Percentiles rank a stretch among this genome's conserved stretches.
Conservation (phyloP, 768 basidiomycete species). For the Tylopilus vinaceipallidus region DNA sequence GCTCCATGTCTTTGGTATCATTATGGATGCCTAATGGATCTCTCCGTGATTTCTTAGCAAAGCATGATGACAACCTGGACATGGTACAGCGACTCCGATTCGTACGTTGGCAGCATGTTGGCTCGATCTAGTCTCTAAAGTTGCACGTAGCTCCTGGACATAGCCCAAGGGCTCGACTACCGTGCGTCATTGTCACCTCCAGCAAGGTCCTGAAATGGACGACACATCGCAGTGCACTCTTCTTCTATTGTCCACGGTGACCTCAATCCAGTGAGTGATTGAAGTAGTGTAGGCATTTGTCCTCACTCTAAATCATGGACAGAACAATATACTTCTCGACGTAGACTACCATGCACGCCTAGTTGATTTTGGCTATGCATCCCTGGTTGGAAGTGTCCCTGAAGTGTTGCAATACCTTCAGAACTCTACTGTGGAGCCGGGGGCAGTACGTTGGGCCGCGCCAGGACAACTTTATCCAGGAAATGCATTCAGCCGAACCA, state of each 20-base stretch:
- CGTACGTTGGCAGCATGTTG: no score
- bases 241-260: no score
- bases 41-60: no score
- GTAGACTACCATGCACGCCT: constrained; percentile 33
- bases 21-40: no score
- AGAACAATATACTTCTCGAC: constrained; percentile 16
- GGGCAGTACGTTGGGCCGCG: constrained; percentile 44
- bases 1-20: no score
- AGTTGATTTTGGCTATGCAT: constrained; percentile 42
- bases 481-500: background rate
- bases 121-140: background rate
- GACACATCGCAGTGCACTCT: no score
- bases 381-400: constrained; percentile 9
- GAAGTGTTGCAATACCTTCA: constrained; percentile 1
- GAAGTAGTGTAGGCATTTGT: no score
- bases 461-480: constrained; percentile 30
- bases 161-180: constrained; percentile 12
- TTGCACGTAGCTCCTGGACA: constrained; percentile 10
- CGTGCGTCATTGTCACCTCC: background rate
- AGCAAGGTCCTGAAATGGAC: no score
- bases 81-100: no score
- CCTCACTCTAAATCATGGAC: background rate
- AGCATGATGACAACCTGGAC: no score
- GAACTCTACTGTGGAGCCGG: constrained; percentile 28
- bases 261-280: no score